phyloP scores from a whole-genome alignment of 2,329 filamentous ascomycete genomes.

The Colletotrichum tropicicola region DNA sequence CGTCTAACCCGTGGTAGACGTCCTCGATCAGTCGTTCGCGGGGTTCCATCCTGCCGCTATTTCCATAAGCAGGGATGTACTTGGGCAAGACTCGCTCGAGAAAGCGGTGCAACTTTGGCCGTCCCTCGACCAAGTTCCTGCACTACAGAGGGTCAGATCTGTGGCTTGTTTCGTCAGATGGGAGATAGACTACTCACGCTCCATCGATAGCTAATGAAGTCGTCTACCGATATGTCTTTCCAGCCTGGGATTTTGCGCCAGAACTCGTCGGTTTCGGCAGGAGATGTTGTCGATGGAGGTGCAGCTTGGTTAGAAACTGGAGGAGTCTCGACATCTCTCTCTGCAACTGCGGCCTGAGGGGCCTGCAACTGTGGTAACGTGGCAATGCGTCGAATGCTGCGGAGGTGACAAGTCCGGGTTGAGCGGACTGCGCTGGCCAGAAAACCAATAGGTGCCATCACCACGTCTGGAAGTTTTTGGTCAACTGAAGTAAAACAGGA shows the following conservation, averaged over 20 bases:
- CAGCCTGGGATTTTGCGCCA: slow-evolving; percentile 61
- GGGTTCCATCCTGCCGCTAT: slow-evolving; percentile 46
- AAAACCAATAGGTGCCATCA: neutral
- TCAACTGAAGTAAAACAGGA: too few relatives aligned
- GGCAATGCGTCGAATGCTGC: neutral
- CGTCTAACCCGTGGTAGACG: slow-evolving; percentile 58
- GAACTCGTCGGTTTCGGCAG: slow-evolving; percentile 46
- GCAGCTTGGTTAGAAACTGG: neutral
- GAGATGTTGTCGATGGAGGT: neutral
- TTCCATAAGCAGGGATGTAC: slow-evolving; percentile 49
- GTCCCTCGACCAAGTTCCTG: slow-evolving; percentile 58
- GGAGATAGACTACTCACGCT: slow-evolving; percentile 51
- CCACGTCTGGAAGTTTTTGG: too few relatives aligned
- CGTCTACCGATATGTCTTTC: slow-evolving; percentile 53
- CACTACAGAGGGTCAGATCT: slow-evolving; percentile 41
- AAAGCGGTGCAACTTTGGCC: slow-evolving; percentile 56
- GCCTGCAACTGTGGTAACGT: neutral
- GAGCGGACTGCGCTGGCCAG: neutral
- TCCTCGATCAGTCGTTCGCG: slow-evolving; percentile 64
- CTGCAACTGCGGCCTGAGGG: neutral
- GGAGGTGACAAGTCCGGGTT: too few relatives aligned
- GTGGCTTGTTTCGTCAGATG: neutral
- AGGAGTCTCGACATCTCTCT: neutral
- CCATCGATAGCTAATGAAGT: slow-evolving; percentile 64
- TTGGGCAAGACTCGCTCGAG: slow-evolving; percentile 59